phyloP scores from a whole-genome alignment of 1,284 basidiomycete species.

The Agroathelia rolfsii region DNA sequence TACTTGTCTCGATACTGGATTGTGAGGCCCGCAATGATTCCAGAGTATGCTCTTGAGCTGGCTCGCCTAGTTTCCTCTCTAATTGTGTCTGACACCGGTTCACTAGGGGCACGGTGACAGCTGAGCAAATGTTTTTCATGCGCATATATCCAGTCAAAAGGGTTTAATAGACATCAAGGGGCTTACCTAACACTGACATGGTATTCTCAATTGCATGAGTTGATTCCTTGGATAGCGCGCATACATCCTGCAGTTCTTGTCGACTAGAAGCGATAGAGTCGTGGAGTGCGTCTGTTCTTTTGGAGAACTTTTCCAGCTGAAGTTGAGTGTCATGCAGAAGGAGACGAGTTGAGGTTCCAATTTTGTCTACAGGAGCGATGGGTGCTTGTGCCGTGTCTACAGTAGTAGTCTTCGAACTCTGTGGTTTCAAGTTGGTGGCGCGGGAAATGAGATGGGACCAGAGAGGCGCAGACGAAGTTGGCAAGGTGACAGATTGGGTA shows the following conservation, averaged over 20 bases:
- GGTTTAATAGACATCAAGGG: neutral
- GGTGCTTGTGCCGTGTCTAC: too few relatives aligned
- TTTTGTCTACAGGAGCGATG: slow-evolving; percentile 47
- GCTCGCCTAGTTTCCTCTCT: slow-evolving; percentile 44
- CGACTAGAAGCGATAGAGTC: slow-evolving; percentile 30
- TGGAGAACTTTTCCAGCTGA: slow-evolving; percentile 50
- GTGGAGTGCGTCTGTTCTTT: slow-evolving; percentile 34
- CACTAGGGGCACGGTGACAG: slow-evolving; percentile 33
- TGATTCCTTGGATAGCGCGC: slow-evolving; percentile 34
- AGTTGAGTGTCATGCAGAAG: slow-evolving; percentile 59
- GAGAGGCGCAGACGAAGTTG: too few relatives aligned
- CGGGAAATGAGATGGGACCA: too few relatives aligned
- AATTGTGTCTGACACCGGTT: slow-evolving; percentile 51
- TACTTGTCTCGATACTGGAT: slow-evolving; percentile 24
- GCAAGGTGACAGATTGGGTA: too few relatives aligned
- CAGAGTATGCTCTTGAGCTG: slow-evolving; percentile 38
- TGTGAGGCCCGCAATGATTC: slow-evolving; percentile 30
- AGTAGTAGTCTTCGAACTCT: too few relatives aligned
- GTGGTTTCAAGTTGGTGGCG: too few relatives aligned
- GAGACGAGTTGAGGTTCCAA: slow-evolving; percentile 54
- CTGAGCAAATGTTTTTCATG: too few relatives aligned
- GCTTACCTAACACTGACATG: slow-evolving; percentile 35
- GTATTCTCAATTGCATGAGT: slow-evolving; percentile 33
- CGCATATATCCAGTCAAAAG: too few relatives aligned
- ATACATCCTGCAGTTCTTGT: slow-evolving; percentile 31